phyloP scores from a whole-genome alignment of 2,329 filamentous ascomycete genomes.

The Ophiosphaerella narmari region DNA sequence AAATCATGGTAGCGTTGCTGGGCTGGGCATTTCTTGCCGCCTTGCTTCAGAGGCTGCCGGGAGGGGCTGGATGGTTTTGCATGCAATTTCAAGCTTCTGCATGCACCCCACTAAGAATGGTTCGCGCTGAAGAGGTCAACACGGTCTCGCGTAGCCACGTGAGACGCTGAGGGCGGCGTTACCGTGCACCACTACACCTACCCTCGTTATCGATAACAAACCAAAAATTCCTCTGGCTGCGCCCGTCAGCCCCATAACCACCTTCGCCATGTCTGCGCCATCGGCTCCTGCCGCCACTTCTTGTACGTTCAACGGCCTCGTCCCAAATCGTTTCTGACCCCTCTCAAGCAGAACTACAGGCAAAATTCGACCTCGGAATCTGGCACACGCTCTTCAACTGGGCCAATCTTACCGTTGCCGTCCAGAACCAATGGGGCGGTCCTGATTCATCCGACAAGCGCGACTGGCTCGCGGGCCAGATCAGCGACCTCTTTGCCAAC shows the following conservation, averaged over 20 bases:
- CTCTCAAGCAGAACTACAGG: constrained; percentile 29
- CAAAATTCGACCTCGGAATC: constrained; percentile 76
- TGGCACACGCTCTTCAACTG: constrained; percentile 85
- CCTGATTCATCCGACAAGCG: constrained; percentile 83
- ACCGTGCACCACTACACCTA: too few species aligned
- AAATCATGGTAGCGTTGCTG: too few species aligned
- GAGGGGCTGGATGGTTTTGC: too few species aligned
- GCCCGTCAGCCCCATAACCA: neutral
- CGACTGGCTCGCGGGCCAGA: constrained; percentile 91
- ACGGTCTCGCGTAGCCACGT: constrained; percentile 2
- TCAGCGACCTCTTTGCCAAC: constrained; percentile 74
- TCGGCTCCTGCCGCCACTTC: neutral
- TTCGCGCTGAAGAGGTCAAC: neutral
- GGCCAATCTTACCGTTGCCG: constrained; percentile 84
- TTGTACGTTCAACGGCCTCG: neutral
- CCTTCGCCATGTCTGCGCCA: constrained; percentile 5
- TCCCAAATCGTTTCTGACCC: constrained; percentile 6
- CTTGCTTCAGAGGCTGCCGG: too few species aligned
- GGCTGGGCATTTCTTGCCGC: too few species aligned
- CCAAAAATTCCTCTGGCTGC: neutral
- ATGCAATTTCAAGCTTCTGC: neutral
- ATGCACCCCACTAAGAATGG: neutral
- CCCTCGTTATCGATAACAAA: constrained; percentile 1
- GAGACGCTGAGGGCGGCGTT: neutral
- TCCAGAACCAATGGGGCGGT: constrained; percentile 87